Evolutionary conservation across 352 stramenopile genomes (phyloP).

Genomic region (Phytophthora pistaciae): DNA sequence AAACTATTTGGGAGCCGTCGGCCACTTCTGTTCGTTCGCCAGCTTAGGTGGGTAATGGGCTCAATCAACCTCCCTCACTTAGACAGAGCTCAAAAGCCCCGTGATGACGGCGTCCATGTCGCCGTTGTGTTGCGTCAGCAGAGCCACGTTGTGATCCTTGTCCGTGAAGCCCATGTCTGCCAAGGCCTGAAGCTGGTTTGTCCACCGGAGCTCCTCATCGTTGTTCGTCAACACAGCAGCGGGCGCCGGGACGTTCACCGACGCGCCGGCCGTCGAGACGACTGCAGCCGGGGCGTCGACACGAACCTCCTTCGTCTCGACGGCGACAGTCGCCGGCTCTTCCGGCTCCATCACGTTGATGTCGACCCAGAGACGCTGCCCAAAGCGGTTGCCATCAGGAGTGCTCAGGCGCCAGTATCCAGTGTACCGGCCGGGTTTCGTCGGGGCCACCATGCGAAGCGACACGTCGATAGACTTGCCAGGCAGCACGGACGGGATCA

Average conservation of each 20-base stretch:
- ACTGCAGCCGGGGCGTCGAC: constrained; percentile 44
- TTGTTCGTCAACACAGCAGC: constrained; percentile 39
- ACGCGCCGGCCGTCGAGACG: constrained; percentile 20
- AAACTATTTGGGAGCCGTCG: constrained; percentile 11
- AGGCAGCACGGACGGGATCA: constrained; percentile 74
- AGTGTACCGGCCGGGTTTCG: constrained; percentile 80
- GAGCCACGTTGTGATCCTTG: constrained; percentile 55
- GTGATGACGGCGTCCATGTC: constrained; percentile 78
- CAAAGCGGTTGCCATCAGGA: constrained; percentile 83
- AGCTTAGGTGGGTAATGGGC: background rate
- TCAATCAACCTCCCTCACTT: constrained; percentile 9
- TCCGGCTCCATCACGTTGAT: constrained; percentile 73
- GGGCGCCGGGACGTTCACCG: constrained; percentile 43
- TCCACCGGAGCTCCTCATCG: constrained; percentile 60
- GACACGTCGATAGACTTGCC: constrained; percentile 81
- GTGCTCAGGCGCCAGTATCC: constrained; percentile 91
- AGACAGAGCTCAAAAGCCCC: constrained; percentile 40
- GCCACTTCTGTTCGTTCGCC: constrained; percentile 21
- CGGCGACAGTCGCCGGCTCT: constrained; percentile 25
- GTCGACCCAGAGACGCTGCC: constrained; percentile 91
- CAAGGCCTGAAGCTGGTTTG: constrained; percentile 52
- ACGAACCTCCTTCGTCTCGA: constrained; percentile 40
- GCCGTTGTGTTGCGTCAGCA: constrained; percentile 68
- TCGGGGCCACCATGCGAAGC: constrained; percentile 72
- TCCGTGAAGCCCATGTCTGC: constrained; percentile 81